Percentiles rank a stretch among this genome's conserved stretches.
These are phyloP conservation scores for Selaginella tamariscina DNA, from an alignment of 75 land plant genomes.

Conservation along the genomic window DNA sequence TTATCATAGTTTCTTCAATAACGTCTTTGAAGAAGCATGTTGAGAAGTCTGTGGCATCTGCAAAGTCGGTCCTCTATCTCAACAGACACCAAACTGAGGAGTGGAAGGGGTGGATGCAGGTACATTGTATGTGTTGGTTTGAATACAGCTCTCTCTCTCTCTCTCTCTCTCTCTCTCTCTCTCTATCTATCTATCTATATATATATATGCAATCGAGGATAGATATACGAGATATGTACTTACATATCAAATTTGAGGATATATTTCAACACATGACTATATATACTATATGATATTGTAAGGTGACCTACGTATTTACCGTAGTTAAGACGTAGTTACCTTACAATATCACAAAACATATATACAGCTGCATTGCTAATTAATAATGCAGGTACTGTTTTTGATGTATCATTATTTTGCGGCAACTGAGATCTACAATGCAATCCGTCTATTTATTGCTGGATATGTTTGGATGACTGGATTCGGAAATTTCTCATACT, in stretches of 20 bases:
- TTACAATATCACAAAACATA: no score
- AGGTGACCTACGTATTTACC: no score
- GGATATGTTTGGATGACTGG: slow-evolving; percentile 99
- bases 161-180: no score
- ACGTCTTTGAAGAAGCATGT: slow-evolving; percentile 85
- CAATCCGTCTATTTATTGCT: slow-evolving; percentile 92
- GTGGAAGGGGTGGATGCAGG: slow-evolving; percentile 99
- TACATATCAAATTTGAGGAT: no score
- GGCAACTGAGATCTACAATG: slow-evolving; percentile 93
- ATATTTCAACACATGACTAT: no score
- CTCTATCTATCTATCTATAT: no score
- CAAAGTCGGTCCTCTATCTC: slow-evolving; percentile 64
- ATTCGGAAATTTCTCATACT: slow-evolving; percentile 96
- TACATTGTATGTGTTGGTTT: slow-evolving; percentile 18
- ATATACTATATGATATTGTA: no score
- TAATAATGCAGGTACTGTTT: slow-evolving; percentile 79
- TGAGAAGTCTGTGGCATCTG: slow-evolving; percentile 66
- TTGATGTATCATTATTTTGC: slow-evolving; percentile 98
- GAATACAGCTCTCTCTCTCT: no score
- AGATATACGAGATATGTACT: no score
- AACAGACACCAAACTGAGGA: slow-evolving; percentile 98
- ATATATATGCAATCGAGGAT: no score
- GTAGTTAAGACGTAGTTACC: no score
- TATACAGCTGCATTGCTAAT: no score
- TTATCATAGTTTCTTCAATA: slow-evolving; percentile 62